Percentiles rank a stretch among this genome's conserved stretches.
Conservation (phyloP, 164 flowering plant genomes). For the Litsea cubeba region DNA sequence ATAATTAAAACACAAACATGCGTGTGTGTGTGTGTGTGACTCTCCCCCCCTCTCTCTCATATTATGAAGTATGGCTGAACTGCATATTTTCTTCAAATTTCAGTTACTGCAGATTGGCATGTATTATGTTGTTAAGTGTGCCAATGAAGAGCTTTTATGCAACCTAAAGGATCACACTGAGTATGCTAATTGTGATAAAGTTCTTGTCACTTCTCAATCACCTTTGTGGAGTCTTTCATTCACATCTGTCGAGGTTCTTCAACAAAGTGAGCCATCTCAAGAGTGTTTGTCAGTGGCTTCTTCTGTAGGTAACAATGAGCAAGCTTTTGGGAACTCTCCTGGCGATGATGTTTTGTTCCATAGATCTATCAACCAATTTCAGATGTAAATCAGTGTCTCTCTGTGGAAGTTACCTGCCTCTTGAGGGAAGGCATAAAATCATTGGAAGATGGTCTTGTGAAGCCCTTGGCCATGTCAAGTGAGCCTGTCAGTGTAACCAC, state of each 20-base stretch:
- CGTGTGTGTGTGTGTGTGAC: too few relatives aligned
- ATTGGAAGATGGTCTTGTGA: constrained; percentile 14
- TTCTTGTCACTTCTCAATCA: constrained; percentile 32
- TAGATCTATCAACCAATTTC: constrained; percentile 17
- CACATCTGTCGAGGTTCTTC: constrained; percentile 27
- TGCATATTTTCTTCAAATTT: constrained; percentile 12
- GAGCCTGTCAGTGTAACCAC: constrained; percentile 15
- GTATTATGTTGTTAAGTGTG: constrained; percentile 50
- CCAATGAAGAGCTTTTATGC: constrained; percentile 28
- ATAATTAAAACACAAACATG: too few relatives aligned
- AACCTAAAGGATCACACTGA: constrained; percentile 14
- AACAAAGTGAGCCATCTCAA: constrained; percentile 17
- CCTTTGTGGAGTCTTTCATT: constrained; percentile 51
- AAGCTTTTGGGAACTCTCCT: constrained; percentile 10
- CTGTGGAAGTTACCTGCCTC: constrained; percentile 24
- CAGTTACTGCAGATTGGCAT: constrained; percentile 62
- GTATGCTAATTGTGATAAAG: constrained; percentile 21
- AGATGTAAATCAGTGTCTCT: constrained; percentile 45
- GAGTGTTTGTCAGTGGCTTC: constrained; percentile 6
- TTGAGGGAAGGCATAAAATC: constrained; percentile 23
- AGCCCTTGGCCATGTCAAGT: constrained; percentile 14
- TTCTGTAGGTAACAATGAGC: constrained; percentile 15
- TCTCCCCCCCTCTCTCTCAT: too few relatives aligned
- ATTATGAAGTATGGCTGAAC: not conserved
- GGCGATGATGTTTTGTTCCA: constrained; percentile 24